Evolutionary conservation across 352 stramenopile species (phyloP).

Genomic region (Phytophthora sp.): DNA sequence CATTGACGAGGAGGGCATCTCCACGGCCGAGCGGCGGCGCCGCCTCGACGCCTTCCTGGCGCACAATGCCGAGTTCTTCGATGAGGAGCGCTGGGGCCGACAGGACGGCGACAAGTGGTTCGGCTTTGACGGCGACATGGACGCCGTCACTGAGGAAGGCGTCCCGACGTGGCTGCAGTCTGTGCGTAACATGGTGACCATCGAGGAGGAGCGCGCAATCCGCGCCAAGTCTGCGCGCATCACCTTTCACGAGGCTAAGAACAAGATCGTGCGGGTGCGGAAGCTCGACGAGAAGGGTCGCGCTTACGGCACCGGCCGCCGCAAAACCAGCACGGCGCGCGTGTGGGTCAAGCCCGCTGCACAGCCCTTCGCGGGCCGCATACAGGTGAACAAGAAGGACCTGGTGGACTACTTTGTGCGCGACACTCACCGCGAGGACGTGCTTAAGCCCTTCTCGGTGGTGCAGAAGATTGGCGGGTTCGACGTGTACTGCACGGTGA

Average conservation of each 20-base stretch:
- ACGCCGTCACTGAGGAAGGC: conserved; percentile 76
- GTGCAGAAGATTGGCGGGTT: conserved; percentile 84
- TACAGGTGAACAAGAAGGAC: conserved; percentile 95
- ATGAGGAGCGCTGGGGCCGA: conserved; percentile 70
- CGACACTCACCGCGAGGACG: conserved; percentile 89
- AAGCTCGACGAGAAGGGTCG: conserved; percentile 81
- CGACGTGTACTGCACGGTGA: conserved; percentile 92
- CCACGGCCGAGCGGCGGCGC: conserved; percentile 29
- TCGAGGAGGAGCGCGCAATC: conserved; percentile 69
- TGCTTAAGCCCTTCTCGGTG: conserved; percentile 83
- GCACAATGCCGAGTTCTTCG: conserved; percentile 66
- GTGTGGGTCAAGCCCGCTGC: conserved; percentile 93
- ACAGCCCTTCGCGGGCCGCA: conserved; percentile 81
- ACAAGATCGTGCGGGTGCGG: conserved; percentile 71
- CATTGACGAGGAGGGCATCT: conserved; percentile 49
- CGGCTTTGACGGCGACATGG: conserved; percentile 81
- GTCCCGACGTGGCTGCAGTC: conserved; percentile 86
- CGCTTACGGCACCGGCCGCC: conserved; percentile 91
- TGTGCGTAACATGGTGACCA: conserved; percentile 69
- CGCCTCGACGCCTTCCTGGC: conserved; percentile 39
- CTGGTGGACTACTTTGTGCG: conserved; percentile 94
- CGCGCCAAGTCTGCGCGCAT: conserved; percentile 71
- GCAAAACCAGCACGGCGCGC: conserved; percentile 94
- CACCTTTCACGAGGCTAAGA: conserved; percentile 73
- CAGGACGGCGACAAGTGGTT: conserved; percentile 80